Percentiles rank a stretch among this genome's conserved stretches.
Evolutionary conservation across 495 filamentous ascomycete species (phyloP).

Genomic region (Neurospora sp.): DNA sequence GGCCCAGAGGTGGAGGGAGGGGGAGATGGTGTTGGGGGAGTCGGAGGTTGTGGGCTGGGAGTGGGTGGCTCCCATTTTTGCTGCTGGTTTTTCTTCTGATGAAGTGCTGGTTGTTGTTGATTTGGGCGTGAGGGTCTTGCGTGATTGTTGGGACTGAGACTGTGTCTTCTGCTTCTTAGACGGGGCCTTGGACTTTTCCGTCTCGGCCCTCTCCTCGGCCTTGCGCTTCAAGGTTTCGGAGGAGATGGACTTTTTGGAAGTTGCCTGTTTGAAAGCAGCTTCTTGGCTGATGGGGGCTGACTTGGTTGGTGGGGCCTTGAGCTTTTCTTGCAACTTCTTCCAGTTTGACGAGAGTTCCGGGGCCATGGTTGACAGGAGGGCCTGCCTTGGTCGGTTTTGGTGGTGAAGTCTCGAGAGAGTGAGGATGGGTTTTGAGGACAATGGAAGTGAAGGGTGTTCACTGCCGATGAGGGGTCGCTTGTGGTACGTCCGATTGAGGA

Average conservation of each 20-base stretch:
- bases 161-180: not conserved
- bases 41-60: slow-evolving; percentile 1
- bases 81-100: not conserved
- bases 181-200: not conserved
- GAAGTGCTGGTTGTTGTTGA: not conserved
- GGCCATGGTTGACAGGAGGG: slow-evolving; percentile 19
- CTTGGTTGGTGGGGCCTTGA: slow-evolving; percentile 43
- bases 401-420: not conserved
- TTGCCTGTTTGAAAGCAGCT: not conserved
- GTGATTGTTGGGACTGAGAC: not conserved
- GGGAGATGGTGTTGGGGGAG: slow-evolving; percentile 16
- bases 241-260: slow-evolving; percentile 27
- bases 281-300: slow-evolving; percentile 15
- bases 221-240: slow-evolving; percentile 4
- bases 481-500: not conserved
- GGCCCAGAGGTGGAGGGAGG: slow-evolving; percentile 35
- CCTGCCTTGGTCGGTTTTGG: not conserved
- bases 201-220: not conserved
- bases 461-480: not conserved
- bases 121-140: not conserved
- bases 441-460: not conserved
- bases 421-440: not conserved
- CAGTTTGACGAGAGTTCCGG: slow-evolving; percentile 52
- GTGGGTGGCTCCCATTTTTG: slow-evolving; percentile 25
- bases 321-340: slow-evolving; percentile 60